A percentile compares a stretch with the other conserved stretches of the same genome.
Conservation (phyloP, 768 basidiomycete species). For the Tricholoma bakamatsutake region DNA sequence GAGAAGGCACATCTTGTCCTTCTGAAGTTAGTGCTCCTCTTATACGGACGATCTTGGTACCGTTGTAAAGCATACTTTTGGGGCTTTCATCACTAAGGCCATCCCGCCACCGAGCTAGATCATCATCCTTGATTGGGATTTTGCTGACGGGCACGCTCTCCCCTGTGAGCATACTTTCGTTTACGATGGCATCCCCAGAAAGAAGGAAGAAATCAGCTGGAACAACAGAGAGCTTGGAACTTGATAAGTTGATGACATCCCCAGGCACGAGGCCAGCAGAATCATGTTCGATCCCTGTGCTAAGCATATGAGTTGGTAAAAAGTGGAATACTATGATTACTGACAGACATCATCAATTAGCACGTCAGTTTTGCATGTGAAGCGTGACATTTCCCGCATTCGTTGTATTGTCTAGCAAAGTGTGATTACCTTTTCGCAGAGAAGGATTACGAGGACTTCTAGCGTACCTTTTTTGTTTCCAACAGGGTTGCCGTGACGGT, state of each 20-base stretch:
- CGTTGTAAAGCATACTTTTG: slow-evolving; percentile 84
- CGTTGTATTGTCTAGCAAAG: slow-evolving; percentile 69
- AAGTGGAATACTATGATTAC: slow-evolving; percentile 19
- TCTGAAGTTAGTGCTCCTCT: slow-evolving; percentile 55
- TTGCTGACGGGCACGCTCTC: slow-evolving; percentile 98
- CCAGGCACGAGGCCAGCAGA: slow-evolving; percentile 85
- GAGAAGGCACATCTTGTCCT: slow-evolving; percentile 50
- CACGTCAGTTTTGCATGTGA: slow-evolving; percentile 71
- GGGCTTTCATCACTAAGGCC: slow-evolving; percentile 59
- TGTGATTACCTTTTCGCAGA: not conserved
- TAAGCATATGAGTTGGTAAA: slow-evolving; percentile 1
- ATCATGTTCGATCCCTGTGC: slow-evolving; percentile 60
- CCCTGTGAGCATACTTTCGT: slow-evolving; percentile 98
- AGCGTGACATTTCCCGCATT: slow-evolving; percentile 95
- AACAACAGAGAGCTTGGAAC: slow-evolving; percentile 62
- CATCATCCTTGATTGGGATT: slow-evolving; percentile 73
- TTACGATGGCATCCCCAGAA: slow-evolving; percentile 95
- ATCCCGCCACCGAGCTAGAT: slow-evolving; percentile 65
- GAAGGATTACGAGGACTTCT: not conserved
- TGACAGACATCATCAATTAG: slow-evolving; percentile 68
- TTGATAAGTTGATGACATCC: slow-evolving; percentile 87
- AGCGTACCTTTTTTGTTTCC: slow-evolving; percentile 82
- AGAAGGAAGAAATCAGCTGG: slow-evolving; percentile 91
- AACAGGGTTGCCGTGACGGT: slow-evolving; percentile 83
- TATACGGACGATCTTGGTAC: slow-evolving; percentile 86